phyloP scores from a whole-genome alignment of 257 asterid species.

The Salvia splendens region DNA sequence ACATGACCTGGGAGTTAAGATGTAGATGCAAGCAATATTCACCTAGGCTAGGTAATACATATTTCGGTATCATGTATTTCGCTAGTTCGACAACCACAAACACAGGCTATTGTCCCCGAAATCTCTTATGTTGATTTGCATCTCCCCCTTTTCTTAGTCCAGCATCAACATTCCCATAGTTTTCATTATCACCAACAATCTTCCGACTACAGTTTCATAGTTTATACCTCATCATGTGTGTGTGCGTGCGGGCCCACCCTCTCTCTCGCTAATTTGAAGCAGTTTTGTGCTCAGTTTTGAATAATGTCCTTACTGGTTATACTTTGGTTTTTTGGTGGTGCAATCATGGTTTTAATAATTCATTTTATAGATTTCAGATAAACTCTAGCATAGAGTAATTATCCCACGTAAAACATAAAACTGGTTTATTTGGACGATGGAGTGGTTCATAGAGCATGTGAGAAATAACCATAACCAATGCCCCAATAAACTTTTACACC shows the following conservation, averaged over 20 bases:
- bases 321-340: not conserved
- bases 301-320: not conserved
- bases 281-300: not conserved
- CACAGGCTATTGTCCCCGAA: not conserved
- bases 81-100: not conserved
- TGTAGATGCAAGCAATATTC: too few relatives aligned
- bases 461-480: not conserved
- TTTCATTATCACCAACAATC: not conserved
- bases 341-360: not conserved
- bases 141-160: not conserved
- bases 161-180: not conserved
- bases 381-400: not conserved
- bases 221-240: too few relatives aligned
- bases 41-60: too few relatives aligned
- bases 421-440: conserved; percentile 3
- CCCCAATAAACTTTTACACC: not conserved
- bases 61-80: too few relatives aligned
- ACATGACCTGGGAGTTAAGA: too few relatives aligned
- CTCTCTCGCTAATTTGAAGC: not conserved
- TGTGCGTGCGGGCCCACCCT: not conserved
- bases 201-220: not conserved
- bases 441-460: not conserved
- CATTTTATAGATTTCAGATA: not conserved
- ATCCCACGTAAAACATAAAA: not conserved
- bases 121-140: not conserved